Evolutionary conservation across 495 filamentous ascomycete species (phyloP), one percentile per base, ranked within the genome.

Genomic region (Parathielavia appendiculata): DNA sequence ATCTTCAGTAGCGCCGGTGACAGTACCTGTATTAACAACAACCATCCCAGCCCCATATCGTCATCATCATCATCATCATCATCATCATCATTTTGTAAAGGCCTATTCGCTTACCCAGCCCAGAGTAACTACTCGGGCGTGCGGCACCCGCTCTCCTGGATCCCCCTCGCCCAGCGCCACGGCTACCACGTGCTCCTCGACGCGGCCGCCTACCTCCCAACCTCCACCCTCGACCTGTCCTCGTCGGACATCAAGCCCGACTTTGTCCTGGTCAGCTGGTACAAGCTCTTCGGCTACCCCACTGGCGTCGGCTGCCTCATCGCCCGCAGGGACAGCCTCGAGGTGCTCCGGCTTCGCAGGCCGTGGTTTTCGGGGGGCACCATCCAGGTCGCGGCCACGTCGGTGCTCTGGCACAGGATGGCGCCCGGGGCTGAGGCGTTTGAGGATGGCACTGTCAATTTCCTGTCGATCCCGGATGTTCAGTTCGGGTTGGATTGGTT

Each of bases 221-320:
- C 82, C 9, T 65, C 73, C 1, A 73, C 69, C 7, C 66, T 86
- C 4, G 78, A 84, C 62, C 68, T 87, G 7, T 74, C 73, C 30
- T 67, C 77, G 55, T 50, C 74, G 23, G 45, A 16, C 0, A 23
- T 47, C 45, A 66, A 72, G 17, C 81, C 84, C 14, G 83, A 87
- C 41, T 86, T 86, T 60, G 72, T 73, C 7, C 75, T 73, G 10
- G 50, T 84, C 17, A 81, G 77, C 48, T 83, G 83, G 64, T 86
- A 86, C 71, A 87, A 86, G 63, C 80, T 86, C 8, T 87, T 86
- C 60, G 84, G 84, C 3, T 83, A 81, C 54, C 84, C 83, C 0
- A 73, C 71, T 5, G 80, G 85, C 41, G 72, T 86, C 5, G 84
- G 84, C 20, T 81, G 78, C 19, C 62, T 86, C 6, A 75, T 84